These are phyloP conservation scores for Quercus berberidifolia DNA, from an alignment of 306 rosid genomes.

Conservation along the genomic window DNA sequence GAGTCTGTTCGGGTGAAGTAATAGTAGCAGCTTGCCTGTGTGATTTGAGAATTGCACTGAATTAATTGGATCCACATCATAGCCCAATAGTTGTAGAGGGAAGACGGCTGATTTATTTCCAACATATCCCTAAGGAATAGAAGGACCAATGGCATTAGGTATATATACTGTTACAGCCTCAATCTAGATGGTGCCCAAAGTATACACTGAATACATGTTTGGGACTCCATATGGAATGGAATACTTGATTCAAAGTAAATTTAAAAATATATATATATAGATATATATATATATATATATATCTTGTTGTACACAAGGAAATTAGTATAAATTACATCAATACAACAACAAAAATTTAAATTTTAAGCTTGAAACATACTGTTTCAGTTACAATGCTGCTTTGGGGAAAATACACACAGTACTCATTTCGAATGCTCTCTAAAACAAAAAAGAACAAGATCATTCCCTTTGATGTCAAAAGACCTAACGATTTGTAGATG, in stretches of 20 bases:
- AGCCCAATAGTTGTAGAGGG: constrained; percentile 83
- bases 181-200: not conserved
- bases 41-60: constrained; percentile 92
- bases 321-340: not conserved
- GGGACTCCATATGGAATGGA: not conserved
- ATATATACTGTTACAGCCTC: not conserved
- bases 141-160: constrained; percentile 5
- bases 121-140: constrained; percentile 62
- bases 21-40: constrained; percentile 76
- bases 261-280: no score
- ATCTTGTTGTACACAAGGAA: not conserved
- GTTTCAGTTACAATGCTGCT: not conserved
- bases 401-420: not conserved
- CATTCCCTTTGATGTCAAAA: not conserved
- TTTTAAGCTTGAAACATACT: not conserved
- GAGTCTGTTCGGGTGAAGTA: constrained; percentile 40
- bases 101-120: constrained; percentile 87
- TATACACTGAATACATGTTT: not conserved
- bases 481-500: not conserved
- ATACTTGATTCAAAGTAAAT: not conserved
- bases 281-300: not conserved
- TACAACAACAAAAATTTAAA: not conserved
- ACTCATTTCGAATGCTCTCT: not conserved
- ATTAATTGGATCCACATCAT: constrained; percentile 86
- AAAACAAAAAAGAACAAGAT: not conserved